Conservation (phyloP, 139 green algal species). For the Coccomyxa sp. region DNA sequence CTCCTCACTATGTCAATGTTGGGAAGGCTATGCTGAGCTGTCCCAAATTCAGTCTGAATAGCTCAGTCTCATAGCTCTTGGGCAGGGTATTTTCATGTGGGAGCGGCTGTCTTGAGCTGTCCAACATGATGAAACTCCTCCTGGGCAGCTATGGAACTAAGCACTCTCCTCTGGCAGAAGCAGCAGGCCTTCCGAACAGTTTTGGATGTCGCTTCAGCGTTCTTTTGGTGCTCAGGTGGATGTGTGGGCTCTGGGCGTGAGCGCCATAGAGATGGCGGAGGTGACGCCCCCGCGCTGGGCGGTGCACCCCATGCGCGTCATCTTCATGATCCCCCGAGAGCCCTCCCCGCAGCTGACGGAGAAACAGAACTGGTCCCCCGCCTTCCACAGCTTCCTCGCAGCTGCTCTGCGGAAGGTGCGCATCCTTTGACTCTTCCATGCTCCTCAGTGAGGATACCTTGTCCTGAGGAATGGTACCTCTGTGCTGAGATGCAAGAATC, state of each 20-base stretch:
- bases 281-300: conserved; percentile 71
- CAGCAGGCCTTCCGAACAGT: too few species aligned
- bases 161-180: too few species aligned
- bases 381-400: conserved; percentile 82
- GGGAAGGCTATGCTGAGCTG: too few species aligned
- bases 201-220: too few species aligned
- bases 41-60: too few species aligned
- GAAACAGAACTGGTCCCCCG: conserved; percentile 60
- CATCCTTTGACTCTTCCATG: not conserved
- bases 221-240: conserved; percentile 85
- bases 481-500: not conserved
- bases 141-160: too few species aligned
- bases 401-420: conserved; percentile 72
- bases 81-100: too few species aligned
- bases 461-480: not conserved
- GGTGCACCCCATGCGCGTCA: conserved; percentile 91
- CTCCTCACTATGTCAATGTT: too few species aligned
- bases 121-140: too few species aligned
- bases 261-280: conserved; percentile 91
- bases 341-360: conserved; percentile 64
- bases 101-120: too few species aligned
- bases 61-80: too few species aligned
- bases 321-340: conserved; percentile 91
- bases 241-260: conserved; percentile 91
- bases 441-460: not conserved